These are phyloP conservation scores for Globisporangium mamillatum DNA, from an alignment of 352 stramenopile genomes.

Conservation along the genomic window DNA sequence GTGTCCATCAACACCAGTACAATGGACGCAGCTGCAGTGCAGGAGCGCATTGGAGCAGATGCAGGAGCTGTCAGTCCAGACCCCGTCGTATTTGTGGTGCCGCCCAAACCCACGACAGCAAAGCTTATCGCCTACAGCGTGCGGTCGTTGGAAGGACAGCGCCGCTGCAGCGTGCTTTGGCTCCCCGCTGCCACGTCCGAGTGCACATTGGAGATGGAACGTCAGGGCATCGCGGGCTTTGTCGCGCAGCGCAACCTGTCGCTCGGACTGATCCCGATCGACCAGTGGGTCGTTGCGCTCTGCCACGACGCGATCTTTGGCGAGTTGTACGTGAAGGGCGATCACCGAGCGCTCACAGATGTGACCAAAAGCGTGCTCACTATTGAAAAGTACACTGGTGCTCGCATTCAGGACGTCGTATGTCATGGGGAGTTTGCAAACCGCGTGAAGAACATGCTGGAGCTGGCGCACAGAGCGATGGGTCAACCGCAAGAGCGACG, in stretches of 20 bases:
- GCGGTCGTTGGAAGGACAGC: slow-evolving; percentile 26
- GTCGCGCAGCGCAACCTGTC: slow-evolving; percentile 50
- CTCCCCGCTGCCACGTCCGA: slow-evolving; percentile 54
- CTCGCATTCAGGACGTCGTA: slow-evolving; percentile 33
- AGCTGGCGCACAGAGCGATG: slow-evolving; percentile 36
- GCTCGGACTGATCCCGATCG: slow-evolving; percentile 59
- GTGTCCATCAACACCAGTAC: slow-evolving; percentile 37
- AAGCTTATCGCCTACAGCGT: slow-evolving; percentile 50
- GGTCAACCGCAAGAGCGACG: slow-evolving; percentile 7
- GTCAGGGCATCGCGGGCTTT: slow-evolving; percentile 56
- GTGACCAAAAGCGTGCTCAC: slow-evolving; percentile 66
- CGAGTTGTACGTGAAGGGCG: slow-evolving; percentile 66
- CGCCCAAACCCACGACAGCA: slow-evolving; percentile 42
- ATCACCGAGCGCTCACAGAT: slow-evolving; percentile 53
- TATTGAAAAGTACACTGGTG: slow-evolving; percentile 44
- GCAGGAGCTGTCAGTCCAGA: slow-evolving; percentile 6
- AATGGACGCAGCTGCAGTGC: slow-evolving; percentile 29
- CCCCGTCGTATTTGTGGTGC: slow-evolving; percentile 52
- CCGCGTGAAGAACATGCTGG: slow-evolving; percentile 60
- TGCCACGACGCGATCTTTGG: slow-evolving; percentile 68
- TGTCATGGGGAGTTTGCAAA: slow-evolving; percentile 54
- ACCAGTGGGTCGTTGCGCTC: slow-evolving; percentile 49
- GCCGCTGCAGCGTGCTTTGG: slow-evolving; percentile 54
- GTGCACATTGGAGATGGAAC: slow-evolving; percentile 70
- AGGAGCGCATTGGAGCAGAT: slow-evolving; percentile 25